phyloP scores from a whole-genome alignment of 306 rosid species.

The Lagenaria siceraria region DNA sequence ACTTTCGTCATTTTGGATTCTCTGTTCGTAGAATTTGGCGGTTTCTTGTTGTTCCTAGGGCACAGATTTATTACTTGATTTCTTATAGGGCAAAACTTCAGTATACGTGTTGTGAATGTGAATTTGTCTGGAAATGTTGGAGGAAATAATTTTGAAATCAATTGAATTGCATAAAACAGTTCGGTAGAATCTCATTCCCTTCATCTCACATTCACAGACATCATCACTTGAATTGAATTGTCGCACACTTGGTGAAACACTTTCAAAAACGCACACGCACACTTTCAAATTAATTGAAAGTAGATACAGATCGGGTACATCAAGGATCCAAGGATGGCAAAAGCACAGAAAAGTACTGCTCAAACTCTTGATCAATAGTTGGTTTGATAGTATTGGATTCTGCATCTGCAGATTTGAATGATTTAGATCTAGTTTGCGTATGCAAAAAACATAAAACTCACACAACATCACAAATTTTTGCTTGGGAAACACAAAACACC shows the following conservation, averaged over 20 bases:
- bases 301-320: not conserved
- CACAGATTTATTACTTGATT: not conserved
- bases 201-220: not conserved
- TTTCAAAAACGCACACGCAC: not conserved
- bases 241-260: not conserved
- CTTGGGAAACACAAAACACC: not conserved
- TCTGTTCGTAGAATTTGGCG: not conserved
- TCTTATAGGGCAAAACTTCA: not conserved
- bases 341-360: slow-evolving; percentile 71
- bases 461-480: not conserved
- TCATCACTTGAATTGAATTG: not conserved
- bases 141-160: not conserved
- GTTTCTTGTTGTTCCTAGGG: not conserved
- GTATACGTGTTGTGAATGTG: not conserved
- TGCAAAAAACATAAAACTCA: not conserved
- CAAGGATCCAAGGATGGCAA: slow-evolving; percentile 35
- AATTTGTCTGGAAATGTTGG: not conserved
- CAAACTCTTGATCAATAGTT: slow-evolving; percentile 88
- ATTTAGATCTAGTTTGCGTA: not conserved
- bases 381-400: slow-evolving; percentile 43
- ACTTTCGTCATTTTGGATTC: not conserved
- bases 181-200: not conserved
- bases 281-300: not conserved
- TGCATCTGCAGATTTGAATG: slow-evolving; percentile 46
- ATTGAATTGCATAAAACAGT: not conserved